phyloP scores from a whole-genome alignment of 768 basidiomycete species.

The Lentinula raphanica region DNA sequence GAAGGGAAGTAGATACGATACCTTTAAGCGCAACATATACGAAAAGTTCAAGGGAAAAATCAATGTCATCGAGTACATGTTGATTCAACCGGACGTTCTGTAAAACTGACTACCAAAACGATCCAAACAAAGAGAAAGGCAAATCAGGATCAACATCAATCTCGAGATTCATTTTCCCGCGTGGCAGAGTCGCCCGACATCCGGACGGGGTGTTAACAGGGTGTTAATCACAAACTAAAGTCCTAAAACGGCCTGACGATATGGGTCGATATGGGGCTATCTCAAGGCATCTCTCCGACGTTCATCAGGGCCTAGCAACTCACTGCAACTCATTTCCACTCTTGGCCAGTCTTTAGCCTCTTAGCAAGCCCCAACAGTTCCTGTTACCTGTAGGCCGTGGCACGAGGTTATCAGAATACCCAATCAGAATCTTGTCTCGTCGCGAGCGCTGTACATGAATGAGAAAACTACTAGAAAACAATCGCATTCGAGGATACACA shows the following conservation, averaged over 20 bases:
- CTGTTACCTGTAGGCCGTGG: too few relatives aligned
- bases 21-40: too few relatives aligned
- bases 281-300: too few relatives aligned
- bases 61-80: background rate
- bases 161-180: background rate
- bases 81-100: background rate
- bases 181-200: background rate
- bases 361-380: too few relatives aligned
- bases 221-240: constrained; percentile 3
- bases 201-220: background rate
- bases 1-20: background rate
- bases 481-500: background rate
- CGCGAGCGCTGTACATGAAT: too few relatives aligned
- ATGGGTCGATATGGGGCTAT: too few relatives aligned
- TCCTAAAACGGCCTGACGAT: background rate
- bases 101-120: constrained; percentile 5
- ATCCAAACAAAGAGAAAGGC: constrained; percentile 6
- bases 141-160: constrained; percentile 6
- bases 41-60: background rate
- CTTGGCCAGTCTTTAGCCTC: too few relatives aligned
- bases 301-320: too few relatives aligned
- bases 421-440: too few relatives aligned
- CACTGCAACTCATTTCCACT: too few relatives aligned
- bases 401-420: too few relatives aligned
- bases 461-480: background rate